Evolutionary conservation across 2,329 filamentous ascomycete genomes (phyloP).

Genomic region (Emergomyces orientalis): DNA sequence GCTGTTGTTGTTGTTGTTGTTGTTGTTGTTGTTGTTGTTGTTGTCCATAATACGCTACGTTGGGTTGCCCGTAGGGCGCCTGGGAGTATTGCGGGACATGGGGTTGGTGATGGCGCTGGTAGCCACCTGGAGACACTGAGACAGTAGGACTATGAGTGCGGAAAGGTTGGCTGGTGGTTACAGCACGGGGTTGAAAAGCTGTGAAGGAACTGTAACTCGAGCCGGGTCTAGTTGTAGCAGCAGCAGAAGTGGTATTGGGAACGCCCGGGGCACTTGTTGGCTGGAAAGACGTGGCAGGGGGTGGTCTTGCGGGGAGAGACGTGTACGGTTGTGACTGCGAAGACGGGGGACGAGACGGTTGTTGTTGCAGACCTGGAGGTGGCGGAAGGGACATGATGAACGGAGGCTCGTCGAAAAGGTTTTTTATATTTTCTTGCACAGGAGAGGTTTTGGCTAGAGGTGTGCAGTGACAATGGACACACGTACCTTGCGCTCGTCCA

Average conservation of each 20-base stretch:
- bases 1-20: conserved; percentile 5
- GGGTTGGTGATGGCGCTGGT: conserved; percentile 32
- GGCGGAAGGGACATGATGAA: conserved; percentile 74
- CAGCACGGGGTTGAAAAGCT: conserved; percentile 52
- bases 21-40: conserved; percentile 27
- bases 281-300: conserved; percentile 45
- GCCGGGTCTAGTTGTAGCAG: conserved; percentile 28
- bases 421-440: conserved; percentile 11
- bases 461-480: conserved; percentile 14
- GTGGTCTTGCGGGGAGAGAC: conserved; percentile 70
- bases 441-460: conserved; percentile 8
- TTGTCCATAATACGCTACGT: conserved; percentile 39
- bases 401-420: conserved; percentile 27
- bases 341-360: conserved; percentile 35
- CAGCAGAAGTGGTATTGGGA: conserved; percentile 18
- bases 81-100: conserved; percentile 23
- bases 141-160: conserved; percentile 27
- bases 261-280: conserved; percentile 20
- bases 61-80: conserved; percentile 25
- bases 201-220: conserved; percentile 40
- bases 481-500: conserved; percentile 17
- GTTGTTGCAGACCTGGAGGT: conserved; percentile 60
- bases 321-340: conserved; percentile 35
- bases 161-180: conserved; percentile 39
- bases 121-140: conserved; percentile 32